A percentile compares a stretch with the other conserved stretches of the same genome.
Evolutionary conservation across 306 rosid species (phyloP).

Genomic region (Trifolium subterraneum): DNA sequence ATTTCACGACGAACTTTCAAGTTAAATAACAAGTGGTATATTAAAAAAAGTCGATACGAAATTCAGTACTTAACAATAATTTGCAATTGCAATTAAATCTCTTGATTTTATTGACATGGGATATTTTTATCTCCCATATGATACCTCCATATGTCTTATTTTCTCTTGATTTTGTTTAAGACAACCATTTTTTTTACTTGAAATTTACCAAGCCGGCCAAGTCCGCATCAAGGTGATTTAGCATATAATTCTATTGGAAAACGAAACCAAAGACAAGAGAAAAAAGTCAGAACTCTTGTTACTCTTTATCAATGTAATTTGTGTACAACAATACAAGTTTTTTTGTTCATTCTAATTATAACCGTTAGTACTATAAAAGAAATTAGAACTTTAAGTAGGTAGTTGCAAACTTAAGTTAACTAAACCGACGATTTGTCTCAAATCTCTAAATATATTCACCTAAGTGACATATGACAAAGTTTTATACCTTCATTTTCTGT

Average conservation of each 20-base stretch:
- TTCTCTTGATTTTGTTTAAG: too few relatives aligned
- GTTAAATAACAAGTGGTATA: too few relatives aligned
- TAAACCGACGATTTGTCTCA: constrained; percentile 7
- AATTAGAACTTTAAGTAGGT: neutral
- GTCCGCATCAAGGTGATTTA: neutral
- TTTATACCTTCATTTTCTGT: neutral
- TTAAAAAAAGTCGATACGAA: too few relatives aligned
- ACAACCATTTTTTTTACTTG: neutral
- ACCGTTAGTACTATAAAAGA: neutral
- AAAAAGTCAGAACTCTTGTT: neutral
- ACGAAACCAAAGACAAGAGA: neutral
- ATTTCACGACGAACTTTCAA: too few relatives aligned
- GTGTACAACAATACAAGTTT: neutral
- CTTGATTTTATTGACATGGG: too few relatives aligned
- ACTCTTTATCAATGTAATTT: neutral
- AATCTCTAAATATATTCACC: neutral
- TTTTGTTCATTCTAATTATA: neutral
- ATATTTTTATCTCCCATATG: too few relatives aligned
- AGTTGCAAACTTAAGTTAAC: constrained; percentile 20
- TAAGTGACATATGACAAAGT: neutral
- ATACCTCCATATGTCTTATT: too few relatives aligned
- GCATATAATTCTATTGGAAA: neutral
- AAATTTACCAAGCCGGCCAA: neutral
- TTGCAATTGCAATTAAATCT: too few relatives aligned
- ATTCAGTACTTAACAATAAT: too few relatives aligned